These are phyloP conservation scores for Tulasnella sp. DNA, from an alignment of 768 basidiomycete genomes.

Conservation along the genomic window DNA sequence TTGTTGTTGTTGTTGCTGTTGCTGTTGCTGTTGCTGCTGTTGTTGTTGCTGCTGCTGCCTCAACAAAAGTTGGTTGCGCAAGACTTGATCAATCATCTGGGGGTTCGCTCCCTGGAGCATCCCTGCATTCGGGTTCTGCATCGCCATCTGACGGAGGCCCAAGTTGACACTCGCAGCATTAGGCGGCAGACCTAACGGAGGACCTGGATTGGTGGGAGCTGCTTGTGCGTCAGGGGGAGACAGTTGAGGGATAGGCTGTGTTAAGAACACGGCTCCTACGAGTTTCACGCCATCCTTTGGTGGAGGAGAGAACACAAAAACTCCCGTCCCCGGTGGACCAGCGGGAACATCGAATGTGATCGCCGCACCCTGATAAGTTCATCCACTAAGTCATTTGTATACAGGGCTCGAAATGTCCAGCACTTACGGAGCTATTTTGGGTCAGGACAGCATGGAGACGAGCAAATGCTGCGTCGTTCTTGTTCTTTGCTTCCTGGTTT, in stretches of 20 bases:
- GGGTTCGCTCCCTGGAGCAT: background rate
- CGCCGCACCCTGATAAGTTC: background rate
- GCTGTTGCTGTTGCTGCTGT: constrained; percentile 9
- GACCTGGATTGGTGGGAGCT: background rate
- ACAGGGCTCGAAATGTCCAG: background rate
- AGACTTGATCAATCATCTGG: background rate
- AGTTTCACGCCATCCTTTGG: background rate
- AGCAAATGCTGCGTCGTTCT: background rate
- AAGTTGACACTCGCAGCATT: background rate
- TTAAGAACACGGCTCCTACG: constrained; percentile 8
- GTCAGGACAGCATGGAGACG: background rate
- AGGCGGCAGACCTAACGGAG: background rate
- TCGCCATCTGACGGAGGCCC: background rate
- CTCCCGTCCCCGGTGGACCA: background rate
- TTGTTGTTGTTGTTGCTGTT: constrained; percentile 1
- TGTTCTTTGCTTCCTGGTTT: background rate
- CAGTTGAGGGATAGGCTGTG: background rate
- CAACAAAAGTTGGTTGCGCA: background rate
- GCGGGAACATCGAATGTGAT: background rate
- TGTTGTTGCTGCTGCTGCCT: background rate
- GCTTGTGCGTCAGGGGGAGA: background rate
- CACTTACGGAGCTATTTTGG: background rate
- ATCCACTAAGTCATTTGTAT: background rate
- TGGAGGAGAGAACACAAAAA: constrained; percentile 2
- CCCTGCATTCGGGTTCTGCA: background rate